Conservation (phyloP, 345 rosid species). For the Draba incana region DNA sequence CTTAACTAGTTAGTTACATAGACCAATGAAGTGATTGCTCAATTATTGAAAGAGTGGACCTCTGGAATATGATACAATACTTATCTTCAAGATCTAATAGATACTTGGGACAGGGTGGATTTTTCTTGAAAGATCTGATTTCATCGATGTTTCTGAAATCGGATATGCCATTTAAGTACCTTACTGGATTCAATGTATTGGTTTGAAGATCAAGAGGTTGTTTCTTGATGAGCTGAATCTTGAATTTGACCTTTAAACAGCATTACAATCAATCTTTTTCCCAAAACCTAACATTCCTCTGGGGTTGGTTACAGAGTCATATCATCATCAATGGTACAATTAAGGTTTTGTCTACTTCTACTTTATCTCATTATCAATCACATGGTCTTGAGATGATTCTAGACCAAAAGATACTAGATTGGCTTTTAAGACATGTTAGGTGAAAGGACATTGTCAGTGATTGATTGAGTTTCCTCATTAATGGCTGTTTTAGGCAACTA, state of each 20-base stretch:
- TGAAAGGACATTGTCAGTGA: slow-evolving; percentile 33
- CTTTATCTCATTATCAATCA: slow-evolving; percentile 39
- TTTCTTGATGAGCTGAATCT: slow-evolving; percentile 21
- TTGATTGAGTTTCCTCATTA: slow-evolving; percentile 38
- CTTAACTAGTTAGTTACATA: neutral
- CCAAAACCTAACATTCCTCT: slow-evolving; percentile 15
- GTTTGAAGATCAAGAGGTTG: neutral
- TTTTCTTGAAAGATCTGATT: slow-evolving; percentile 4
- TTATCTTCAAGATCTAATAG: slow-evolving; percentile 26
- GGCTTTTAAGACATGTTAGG: slow-evolving; percentile 40
- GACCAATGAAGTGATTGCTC: slow-evolving; percentile 10
- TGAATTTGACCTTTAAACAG: slow-evolving; percentile 3
- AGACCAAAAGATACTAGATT: slow-evolving; percentile 29
- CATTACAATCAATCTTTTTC: slow-evolving; percentile 13
- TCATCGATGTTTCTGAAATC: slow-evolving; percentile 5
- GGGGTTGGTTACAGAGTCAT: slow-evolving; percentile 31
- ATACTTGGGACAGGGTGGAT: slow-evolving; percentile 11
- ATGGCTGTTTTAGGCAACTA: slow-evolving; percentile 36
- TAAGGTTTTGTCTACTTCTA: slow-evolving; percentile 36
- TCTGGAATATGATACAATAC: slow-evolving; percentile 33
- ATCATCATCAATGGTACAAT: slow-evolving; percentile 33
- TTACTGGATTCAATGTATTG: slow-evolving; percentile 9
- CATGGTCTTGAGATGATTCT: slow-evolving; percentile 40
- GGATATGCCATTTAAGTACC: slow-evolving; percentile 3
- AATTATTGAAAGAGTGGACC: slow-evolving; percentile 32